phyloP scores from a whole-genome alignment of 345 rosid species.

The Rubroshorea leprosula region DNA sequence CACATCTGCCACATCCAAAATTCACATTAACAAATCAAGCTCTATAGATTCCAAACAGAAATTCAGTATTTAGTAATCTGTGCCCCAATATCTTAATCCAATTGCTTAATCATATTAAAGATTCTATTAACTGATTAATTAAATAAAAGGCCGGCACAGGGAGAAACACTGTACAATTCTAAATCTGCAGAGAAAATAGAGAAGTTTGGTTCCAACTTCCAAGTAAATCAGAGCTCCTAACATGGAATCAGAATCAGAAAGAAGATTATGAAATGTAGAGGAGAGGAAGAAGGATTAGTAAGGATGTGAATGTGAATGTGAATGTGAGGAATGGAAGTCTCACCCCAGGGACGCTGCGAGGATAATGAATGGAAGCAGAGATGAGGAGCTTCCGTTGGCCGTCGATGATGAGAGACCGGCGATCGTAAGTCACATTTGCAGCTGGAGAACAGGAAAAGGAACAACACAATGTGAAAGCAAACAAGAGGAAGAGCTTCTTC shows the following conservation, averaged over 20 bases:
- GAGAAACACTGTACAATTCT: no score
- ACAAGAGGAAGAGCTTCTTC: not conserved
- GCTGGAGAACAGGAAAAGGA: constrained; percentile 11
- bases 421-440: constrained; percentile 51
- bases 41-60: no score
- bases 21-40: constrained; percentile 9
- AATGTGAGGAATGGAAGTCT: not conserved
- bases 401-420: constrained; percentile 52
- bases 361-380: constrained; percentile 72
- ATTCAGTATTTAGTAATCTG: no score
- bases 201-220: no score
- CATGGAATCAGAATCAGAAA: no score
- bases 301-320: not conserved
- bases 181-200: no score
- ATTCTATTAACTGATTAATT: no score
- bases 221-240: no score
- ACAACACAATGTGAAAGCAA: not conserved
- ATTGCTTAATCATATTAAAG: no score
- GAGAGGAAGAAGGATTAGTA: not conserved
- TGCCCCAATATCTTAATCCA: no score
- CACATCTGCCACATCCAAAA: constrained; percentile 59
- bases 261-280: no score
- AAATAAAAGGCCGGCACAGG: no score
- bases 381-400: constrained; percentile 60
- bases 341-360: constrained; percentile 70